Evolutionary conservation across 2,329 filamentous ascomycete species (phyloP), one percentile per base, ranked within the genome.

Genomic region (Ploettnerulaceae sp.): DNA sequence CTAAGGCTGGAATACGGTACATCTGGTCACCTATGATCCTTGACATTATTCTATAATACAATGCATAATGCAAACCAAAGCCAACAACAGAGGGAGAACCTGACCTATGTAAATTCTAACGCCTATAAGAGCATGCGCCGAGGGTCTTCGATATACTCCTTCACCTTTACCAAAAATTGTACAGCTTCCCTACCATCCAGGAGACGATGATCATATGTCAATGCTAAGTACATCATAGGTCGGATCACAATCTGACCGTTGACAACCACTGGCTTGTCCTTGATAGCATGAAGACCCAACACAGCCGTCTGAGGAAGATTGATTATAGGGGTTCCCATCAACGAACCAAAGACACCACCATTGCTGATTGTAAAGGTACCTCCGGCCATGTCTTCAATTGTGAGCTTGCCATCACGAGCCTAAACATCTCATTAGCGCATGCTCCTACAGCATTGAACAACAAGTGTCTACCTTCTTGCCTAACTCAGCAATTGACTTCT

Each of bases 221-320:
- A 77, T 32, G 93, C 93, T 55, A 98, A 79, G 69, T 95, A 97
- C 93, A 98, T 98, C 89, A 98, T 97, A n/a, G 93, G 93, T 57
- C 93, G 81, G 59, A 95, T 87, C 68, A 96, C 90, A 48, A 97
- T 76, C 74, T 96, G 94, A 63, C 93, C 93, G 63, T 97, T 89
- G 52, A 97, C 75, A 20, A 79, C 91, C 42, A 96, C 82, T 2
- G 91, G 82, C 62, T 86, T 87, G 45, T 98, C 89, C 74, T 98
- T 98, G 70, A 96, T 96, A 36, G 91, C 89, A 67, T 98, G 91
- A 17, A 96, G 82, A 56, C 91, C 91, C 48, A 96, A 78, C 7
- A 96, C 90, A 48, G 89, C 86, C 49, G 86, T 91, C 67, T 97
- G 91, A 11, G 91, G 91, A 37, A 95, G 75, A 71, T 98, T 98